Base-by-base conservation (phyloP, 2,329 filamentous ascomycete species). In the Alternaria rosae region DNA sequence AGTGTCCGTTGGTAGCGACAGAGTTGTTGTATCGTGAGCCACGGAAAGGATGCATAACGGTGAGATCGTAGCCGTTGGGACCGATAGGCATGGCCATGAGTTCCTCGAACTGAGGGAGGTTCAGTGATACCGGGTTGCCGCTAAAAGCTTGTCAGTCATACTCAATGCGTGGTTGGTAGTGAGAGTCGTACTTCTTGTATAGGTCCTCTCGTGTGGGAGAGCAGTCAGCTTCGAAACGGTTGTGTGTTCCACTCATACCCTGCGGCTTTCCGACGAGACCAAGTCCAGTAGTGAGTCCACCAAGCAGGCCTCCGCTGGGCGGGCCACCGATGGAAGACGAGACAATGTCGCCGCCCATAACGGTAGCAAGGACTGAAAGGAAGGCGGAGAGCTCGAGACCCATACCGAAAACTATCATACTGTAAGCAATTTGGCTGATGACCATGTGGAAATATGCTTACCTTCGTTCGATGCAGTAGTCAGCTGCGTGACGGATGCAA, bases 1-100 rank as follows among this genome's bases (percentile, higher is more conserved):
- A 60, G 41, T 43, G 35, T n/a, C 68, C 68, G 6, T 66, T 66
- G 26, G 69, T 65, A 12, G 65, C 61, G 9, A 32, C 61, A 6
- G 68, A 69, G 54, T 69, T 64, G 42, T 68, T 66, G 20, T 66
- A 69, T 15, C 67, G 65, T 21, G 68, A 66, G 50, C 67, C 67
- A 25, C 67, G 62, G 44, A 68, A 59, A 12, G 42, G 50, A 53
- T 45, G 52, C 45, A 59, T 17, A 17, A 59, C 57, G 3, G 57
- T 17, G 21, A 56, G 41, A 5, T 60, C 57, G 38, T 56, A 50
- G 5, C 52, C 52, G 6, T 60, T 38, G 2, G 54, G 45, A 6
- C 57, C 57, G 17, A 60, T 17, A 20, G 57, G 44, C 57, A 60
- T 56, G 17, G 52, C 45, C n/a, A 56, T 47, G 3, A 60, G 44